Evolutionary conservation across 73 alveolate species (phyloP).

Genomic region (Stentor coeruleus): DNA sequence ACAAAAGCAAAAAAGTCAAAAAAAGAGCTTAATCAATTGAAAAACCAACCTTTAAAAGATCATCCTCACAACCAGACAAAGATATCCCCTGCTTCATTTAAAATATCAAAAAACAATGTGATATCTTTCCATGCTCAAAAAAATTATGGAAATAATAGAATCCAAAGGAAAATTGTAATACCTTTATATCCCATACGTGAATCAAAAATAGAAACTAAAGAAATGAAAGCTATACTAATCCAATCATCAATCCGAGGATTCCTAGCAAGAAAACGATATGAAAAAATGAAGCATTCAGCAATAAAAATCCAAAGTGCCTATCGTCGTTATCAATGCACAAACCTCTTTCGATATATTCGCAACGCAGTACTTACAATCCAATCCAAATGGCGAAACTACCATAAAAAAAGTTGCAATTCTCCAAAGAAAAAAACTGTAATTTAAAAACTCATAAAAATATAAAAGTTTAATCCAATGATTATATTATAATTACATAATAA

Average conservation of each 20-base stretch:
- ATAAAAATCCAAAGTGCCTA: not conserved
- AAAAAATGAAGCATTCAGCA: constrained; percentile 2
- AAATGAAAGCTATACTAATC: not conserved
- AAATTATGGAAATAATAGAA: not conserved
- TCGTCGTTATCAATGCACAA: not conserved
- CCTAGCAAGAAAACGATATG: not conserved
- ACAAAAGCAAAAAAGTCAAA: not conserved
- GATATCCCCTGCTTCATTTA: too few relatives aligned
- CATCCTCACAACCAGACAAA: too few relatives aligned
- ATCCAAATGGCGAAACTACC: constrained; percentile 5
- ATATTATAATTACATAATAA: too few relatives aligned
- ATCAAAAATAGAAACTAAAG: constrained; percentile 12
- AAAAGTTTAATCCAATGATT: too few relatives aligned
- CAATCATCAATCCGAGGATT: not conserved
- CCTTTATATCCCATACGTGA: constrained; percentile 17
- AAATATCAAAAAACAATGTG: too few relatives aligned
- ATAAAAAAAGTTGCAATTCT: too few relatives aligned
- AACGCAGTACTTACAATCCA: not conserved
- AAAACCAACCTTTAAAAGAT: not conserved
- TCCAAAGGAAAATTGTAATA: not conserved
- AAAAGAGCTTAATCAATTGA: not conserved
- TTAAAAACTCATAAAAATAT: too few relatives aligned
- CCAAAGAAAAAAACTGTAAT: too few relatives aligned
- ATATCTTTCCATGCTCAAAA: not conserved
- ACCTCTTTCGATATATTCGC: not conserved